These are phyloP conservation scores for Aaosphaeria arxii DNA, from an alignment of 2,329 filamentous ascomycete genomes.

Conservation along the genomic window DNA sequence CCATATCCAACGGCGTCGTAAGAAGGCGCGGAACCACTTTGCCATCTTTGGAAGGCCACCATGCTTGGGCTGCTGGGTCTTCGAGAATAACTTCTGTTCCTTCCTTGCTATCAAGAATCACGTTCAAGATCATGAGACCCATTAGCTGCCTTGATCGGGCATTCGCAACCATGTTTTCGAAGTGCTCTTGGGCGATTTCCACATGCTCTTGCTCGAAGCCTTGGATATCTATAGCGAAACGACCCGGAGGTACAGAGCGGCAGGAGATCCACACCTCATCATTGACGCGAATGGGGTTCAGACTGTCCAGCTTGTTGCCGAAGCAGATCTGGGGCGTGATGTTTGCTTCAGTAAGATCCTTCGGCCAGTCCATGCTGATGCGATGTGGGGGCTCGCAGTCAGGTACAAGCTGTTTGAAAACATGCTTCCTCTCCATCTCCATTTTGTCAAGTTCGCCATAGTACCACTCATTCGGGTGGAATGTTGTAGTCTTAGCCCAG, in stretches of 20 bases:
- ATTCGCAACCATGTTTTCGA: conserved; percentile 19
- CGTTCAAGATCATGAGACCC: conserved; percentile 10
- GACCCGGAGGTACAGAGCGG: no score
- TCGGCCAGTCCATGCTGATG: conserved; percentile 18
- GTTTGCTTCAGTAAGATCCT: conserved; percentile 8
- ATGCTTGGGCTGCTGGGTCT: not conserved
- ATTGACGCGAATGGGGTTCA: conserved; percentile 24
- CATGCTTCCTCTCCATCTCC: conserved; percentile 14
- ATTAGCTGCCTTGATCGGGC: conserved; percentile 7
- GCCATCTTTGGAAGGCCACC: not conserved
- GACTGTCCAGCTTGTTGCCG: conserved; percentile 21
- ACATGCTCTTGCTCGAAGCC: conserved; percentile 11
- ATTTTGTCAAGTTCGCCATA: conserved; percentile 12
- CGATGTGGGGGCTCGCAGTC: conserved; percentile 4
- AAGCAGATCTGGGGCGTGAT: conserved; percentile 23
- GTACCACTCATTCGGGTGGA: conserved; percentile 20
- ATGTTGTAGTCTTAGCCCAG: conserved; percentile 27
- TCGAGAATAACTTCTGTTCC: conserved; percentile 10
- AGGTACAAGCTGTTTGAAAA: conserved; percentile 17
- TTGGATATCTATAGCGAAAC: conserved; percentile 17
- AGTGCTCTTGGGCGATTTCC: conserved; percentile 16
- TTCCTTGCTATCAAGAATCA: conserved; percentile 25
- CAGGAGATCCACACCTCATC: conserved; percentile 25
- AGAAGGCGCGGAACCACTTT: not conserved
- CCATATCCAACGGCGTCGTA: conserved; percentile 10